Conservation (phyloP, 768 basidiomycete genomes). For the Kwoniella europaea region DNA sequence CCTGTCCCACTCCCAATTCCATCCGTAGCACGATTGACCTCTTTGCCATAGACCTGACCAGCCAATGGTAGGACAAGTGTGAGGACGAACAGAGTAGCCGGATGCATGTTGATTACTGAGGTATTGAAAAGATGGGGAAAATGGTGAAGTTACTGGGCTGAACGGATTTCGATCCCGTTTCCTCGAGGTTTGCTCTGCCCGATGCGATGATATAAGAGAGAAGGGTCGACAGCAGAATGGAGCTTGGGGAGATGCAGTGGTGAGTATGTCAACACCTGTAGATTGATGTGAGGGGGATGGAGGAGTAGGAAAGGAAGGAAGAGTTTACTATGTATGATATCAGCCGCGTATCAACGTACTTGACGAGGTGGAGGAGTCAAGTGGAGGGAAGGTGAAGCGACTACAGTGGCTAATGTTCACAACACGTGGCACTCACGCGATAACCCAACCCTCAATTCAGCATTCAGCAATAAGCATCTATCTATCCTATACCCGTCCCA, state of each 20-base stretch:
- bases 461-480: too few species aligned
- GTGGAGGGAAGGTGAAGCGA: too few species aligned
- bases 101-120: neutral
- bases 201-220: too few species aligned
- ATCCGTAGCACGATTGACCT: neutral
- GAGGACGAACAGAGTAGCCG: neutral
- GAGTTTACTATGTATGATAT: neutral
- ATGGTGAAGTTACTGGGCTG: neutral
- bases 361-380: neutral
- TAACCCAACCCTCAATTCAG: too few species aligned
- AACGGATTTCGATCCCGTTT: too few species aligned
- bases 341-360: neutral
- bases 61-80: neutral
- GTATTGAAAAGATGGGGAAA: neutral
- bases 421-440: too few species aligned
- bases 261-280: neutral
- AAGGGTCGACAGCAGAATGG: too few species aligned
- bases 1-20: too few species aligned
- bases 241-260: too few species aligned
- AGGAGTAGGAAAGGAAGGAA: neutral
- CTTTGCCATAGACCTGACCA: neutral
- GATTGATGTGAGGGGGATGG: neutral
- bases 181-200: too few species aligned
- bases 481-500: too few species aligned
- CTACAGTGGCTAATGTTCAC: too few species aligned